Evolutionary conservation across 2,329 filamentous ascomycete genomes (phyloP).

Genomic region (Aspergillus neoniger): DNA sequence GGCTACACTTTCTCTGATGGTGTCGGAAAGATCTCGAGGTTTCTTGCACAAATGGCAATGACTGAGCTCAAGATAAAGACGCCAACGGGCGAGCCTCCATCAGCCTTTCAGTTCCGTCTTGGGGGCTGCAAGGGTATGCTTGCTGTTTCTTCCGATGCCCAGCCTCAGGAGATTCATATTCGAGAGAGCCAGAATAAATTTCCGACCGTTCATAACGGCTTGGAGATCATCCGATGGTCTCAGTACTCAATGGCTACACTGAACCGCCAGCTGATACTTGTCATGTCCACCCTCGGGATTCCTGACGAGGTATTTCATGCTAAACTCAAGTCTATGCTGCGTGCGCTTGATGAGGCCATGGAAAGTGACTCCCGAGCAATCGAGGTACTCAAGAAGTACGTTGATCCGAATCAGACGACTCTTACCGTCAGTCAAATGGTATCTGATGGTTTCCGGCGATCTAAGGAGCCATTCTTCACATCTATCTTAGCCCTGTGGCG

Average conservation of each 20-base stretch:
- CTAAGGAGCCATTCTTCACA: constrained; percentile 75
- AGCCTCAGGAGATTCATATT: constrained; percentile 70
- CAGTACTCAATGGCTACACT: constrained; percentile 74
- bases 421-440: constrained; percentile 75
- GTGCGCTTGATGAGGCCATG: constrained; percentile 70
- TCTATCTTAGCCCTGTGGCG: constrained; percentile 82
- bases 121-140: constrained; percentile 92
- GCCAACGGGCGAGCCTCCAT: constrained; percentile 62
- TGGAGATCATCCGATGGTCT: constrained; percentile 86
- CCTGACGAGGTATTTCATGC: constrained; percentile 64
- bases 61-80: constrained; percentile 66
- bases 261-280: constrained; percentile 85
- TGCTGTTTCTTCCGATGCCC: constrained; percentile 69
- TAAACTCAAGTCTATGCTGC: constrained; percentile 69
- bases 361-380: constrained; percentile 64
- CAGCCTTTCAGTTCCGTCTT: constrained; percentile 87
- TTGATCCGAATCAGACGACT: constrained; percentile 84
- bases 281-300: constrained; percentile 79
- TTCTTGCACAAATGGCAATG: constrained; percentile 72
- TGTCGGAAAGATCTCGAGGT: constrained; percentile 84
- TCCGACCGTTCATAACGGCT: constrained; percentile 63
- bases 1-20: constrained; percentile 83
- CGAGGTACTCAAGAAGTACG: constrained; percentile 68
- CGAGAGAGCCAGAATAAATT: constrained; percentile 90
- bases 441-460: constrained; percentile 72